phyloP scores from a whole-genome alignment of 164 flowering plant genomes.

The Tetracentron sinense region DNA sequence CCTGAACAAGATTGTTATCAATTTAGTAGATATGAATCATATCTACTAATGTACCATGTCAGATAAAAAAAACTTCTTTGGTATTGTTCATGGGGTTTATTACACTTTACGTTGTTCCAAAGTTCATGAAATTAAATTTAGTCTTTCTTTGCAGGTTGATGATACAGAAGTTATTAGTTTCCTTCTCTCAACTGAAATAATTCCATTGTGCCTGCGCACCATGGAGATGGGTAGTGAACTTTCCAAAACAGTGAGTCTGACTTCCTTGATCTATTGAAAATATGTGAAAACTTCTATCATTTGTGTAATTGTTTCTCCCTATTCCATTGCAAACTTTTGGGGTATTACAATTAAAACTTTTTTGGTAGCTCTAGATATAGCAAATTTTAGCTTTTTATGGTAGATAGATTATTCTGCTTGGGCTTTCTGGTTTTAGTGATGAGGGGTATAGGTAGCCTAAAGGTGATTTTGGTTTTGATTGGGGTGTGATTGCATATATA shows the following conservation, averaged over 20 bases:
- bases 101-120: not conserved
- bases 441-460: too few species aligned
- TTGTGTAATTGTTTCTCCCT: not conserved
- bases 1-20: too few species aligned
- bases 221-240: conserved; percentile 95
- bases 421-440: too few species aligned
- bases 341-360: not conserved
- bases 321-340: not conserved
- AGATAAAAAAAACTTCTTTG: not conserved
- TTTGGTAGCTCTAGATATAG: not conserved
- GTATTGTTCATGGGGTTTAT: not conserved
- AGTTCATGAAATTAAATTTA: not conserved
- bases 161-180: conserved; percentile 85
- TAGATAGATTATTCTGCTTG: too few species aligned
- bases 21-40: too few species aligned
- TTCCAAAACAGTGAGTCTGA: conserved; percentile 70
- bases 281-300: not conserved
- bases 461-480: too few species aligned
- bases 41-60: too few species aligned
- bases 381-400: not conserved
- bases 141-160: conserved; percentile 63
- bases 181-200: conserved; percentile 76
- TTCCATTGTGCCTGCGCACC: conserved; percentile 73
- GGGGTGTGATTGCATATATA: too few species aligned
- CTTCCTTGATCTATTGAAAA: not conserved